phyloP scores from a whole-genome alignment of 176 grass and related monocot species.

The barley (Hordeum vulgare) region MorexV3_pseudomolecules_assembly NC_058519.1:108052757-108053256 shows the following conservation, averaged over 20 bases:
- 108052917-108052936: slow-evolving; percentile 68
- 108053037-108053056: slow-evolving; percentile 92
- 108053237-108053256: slow-evolving; percentile 81
- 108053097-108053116: slow-evolving; percentile 41
- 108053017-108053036: slow-evolving; percentile 63
- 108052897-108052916: slow-evolving; percentile 90
- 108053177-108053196: slow-evolving; percentile 23
- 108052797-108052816: slow-evolving; percentile 26
- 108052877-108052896: slow-evolving; percentile 68
- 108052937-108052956: slow-evolving; percentile 49
- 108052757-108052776: slow-evolving; percentile 56
- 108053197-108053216: slow-evolving; percentile 10
- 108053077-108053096: slow-evolving; percentile 45
- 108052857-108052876: slow-evolving; percentile 55
- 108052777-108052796: slow-evolving; percentile 91
- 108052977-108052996: slow-evolving; percentile 83
- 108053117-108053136: slow-evolving; percentile 40
- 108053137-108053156: slow-evolving; percentile 54
- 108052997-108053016: slow-evolving; percentile 55
- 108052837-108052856: slow-evolving; percentile 85
- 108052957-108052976: slow-evolving; percentile 68
- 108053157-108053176: slow-evolving; percentile 40
- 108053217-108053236: slow-evolving; percentile 82
- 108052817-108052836: slow-evolving; percentile 78
- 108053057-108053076: slow-evolving; percentile 72